Evolutionary conservation across 306 rosid species (phyloP).

Genomic region (Casuarina equisetifolia): DNA sequence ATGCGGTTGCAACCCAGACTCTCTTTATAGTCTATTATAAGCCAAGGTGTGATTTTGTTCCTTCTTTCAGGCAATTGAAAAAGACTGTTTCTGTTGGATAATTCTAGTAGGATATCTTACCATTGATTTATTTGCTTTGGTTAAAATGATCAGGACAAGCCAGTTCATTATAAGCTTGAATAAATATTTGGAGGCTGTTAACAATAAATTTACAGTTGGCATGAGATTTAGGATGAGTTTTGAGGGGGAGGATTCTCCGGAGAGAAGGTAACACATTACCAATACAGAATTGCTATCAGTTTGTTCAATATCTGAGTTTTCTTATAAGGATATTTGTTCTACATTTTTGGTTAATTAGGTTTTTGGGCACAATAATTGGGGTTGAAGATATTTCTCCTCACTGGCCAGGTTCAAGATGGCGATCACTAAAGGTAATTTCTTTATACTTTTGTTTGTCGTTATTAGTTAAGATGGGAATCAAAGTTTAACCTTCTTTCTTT

Average conservation of each 20-base stretch:
- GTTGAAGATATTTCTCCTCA: constrained; percentile 73
- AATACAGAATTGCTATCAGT: not conserved
- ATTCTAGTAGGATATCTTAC: constrained; percentile 11
- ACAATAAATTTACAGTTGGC: constrained; percentile 60
- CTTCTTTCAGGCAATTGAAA: constrained; percentile 5
- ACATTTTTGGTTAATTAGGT: constrained; percentile 47
- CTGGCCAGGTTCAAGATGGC: constrained; percentile 79
- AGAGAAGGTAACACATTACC: constrained; percentile 65
- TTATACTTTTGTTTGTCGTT: constrained; percentile 4
- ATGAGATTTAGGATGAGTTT: constrained; percentile 85
- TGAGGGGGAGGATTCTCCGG: constrained; percentile 89
- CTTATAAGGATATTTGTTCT: constrained; percentile 22
- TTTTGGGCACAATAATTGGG: constrained; percentile 86
- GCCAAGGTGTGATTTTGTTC: constrained; percentile 61
- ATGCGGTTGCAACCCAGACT: constrained; percentile 81
- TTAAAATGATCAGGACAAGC: constrained; percentile 54
- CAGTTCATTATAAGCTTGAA: constrained; percentile 73
- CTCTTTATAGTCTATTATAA: constrained; percentile 77
- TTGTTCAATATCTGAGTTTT: constrained; percentile 17
- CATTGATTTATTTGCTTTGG: constrained; percentile 19
- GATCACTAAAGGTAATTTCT: constrained; percentile 71
- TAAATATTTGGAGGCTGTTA: constrained; percentile 64
- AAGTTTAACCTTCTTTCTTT: constrained; percentile 12
- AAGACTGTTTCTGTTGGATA: not conserved
- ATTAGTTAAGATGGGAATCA: not conserved